These are phyloP conservation scores for Fraxinus nigra DNA, from an alignment of 305 asterid genomes.

Conservation along the genomic window DNA sequence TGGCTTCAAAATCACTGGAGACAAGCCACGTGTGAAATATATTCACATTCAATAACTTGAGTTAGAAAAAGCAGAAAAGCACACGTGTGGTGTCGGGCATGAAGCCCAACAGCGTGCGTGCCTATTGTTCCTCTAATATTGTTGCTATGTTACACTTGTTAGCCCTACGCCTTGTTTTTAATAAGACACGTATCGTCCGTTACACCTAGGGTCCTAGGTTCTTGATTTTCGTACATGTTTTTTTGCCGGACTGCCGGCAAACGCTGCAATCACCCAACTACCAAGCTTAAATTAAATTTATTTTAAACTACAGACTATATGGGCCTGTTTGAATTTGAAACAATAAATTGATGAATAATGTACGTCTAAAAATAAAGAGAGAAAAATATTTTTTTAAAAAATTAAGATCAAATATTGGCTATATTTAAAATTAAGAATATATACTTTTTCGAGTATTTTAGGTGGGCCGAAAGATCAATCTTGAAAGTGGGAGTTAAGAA, in stretches of 20 bases:
- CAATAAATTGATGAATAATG: no score
- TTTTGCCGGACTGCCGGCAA: background rate
- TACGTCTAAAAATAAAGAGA: no score
- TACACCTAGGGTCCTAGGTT: conserved; percentile 17
- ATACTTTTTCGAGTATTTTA: no score
- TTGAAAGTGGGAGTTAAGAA: background rate
- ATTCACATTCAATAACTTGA: background rate
- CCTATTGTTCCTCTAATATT: conserved; percentile 1
- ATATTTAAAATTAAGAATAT: no score
- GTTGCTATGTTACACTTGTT: background rate
- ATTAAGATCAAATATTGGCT: no score
- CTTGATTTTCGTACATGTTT: conserved; percentile 20
- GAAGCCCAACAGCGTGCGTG: conserved; percentile 12
- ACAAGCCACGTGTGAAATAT: conserved; percentile 38
- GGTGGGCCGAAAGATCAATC: no score
- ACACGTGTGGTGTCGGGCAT: conserved; percentile 54
- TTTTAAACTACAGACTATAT: background rate
- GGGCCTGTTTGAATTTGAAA: no score
- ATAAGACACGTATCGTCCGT: background rate
- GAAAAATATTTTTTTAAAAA: no score
- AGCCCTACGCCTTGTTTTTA: background rate
- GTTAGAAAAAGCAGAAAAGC: conserved; percentile 10
- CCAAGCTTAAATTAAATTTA: background rate
- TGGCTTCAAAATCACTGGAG: conserved; percentile 21
- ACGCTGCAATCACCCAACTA: background rate